Evolutionary conservation across 164 flowering plant genomes (phyloP), one percentile per base, ranked within the genome.

Genomic region (Cinnamomum micranthum): DNA sequence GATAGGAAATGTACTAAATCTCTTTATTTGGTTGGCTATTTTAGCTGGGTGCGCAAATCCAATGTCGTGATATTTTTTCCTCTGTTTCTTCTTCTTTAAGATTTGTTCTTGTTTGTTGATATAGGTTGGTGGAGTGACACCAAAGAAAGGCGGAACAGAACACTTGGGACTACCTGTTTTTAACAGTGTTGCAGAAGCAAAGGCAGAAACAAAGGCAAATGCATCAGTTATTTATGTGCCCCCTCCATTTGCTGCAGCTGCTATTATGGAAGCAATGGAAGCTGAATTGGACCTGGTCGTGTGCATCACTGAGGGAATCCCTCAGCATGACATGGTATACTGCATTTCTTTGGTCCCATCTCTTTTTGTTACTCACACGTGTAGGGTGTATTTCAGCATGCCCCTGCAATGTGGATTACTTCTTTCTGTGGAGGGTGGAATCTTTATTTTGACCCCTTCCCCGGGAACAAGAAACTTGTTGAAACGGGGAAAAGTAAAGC

Each of bases 121-220:
- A 65, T 74, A 93, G 99, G 99, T 95, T 71, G 99, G 95, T 75
- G 98, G 99, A 58, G 99, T 95, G 72, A 95, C 98, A 25, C 99
- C 99, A 3, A 91, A 90, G 87, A 95, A 91, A 75, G 98, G 94
- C 69, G 96, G 97, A 55, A 90, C 93, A 4, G 98, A 93, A 71
- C 98, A 93, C 79, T 83, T 95, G 79, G 99, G 98, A 14, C 98
- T 95, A 76, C 98, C 98, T 71, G 97, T 95, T 64, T 95, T 92
- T 80, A 93, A 95, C 85, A 14, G 92, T 3, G 98, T 95, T 76
- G 94, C 98, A n/a, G 99, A 96, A 77, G 99, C 99, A 50, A 94
- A 94, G 85, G 97, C 94, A 52, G 97, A 93, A 80, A 90, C 97
- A 20, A 93, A 89, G 85, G 99, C 99, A 50, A 94, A 96, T 88